These are phyloP conservation scores for Starmera amethionina DNA, from an alignment of 805 yeast species.

Conservation along the genomic window DNA sequence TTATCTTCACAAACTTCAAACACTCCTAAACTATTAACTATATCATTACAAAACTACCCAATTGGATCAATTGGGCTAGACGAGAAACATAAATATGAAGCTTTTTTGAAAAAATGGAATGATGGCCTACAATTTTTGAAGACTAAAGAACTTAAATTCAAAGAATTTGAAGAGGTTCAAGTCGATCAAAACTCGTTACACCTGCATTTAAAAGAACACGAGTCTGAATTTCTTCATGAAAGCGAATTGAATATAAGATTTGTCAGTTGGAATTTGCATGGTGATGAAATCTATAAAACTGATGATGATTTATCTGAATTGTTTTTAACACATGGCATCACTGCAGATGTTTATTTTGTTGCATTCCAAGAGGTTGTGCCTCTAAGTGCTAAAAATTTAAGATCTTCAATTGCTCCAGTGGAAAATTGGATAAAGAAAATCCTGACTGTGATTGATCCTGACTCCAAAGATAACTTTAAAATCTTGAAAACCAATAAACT, in stretches of 20 bases:
- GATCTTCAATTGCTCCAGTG: slow-evolving; percentile 24
- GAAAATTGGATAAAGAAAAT: slow-evolving; percentile 24
- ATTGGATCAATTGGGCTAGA: neutral
- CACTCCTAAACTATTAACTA: neutral
- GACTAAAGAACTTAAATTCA: slow-evolving; percentile 1
- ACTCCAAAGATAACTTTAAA: slow-evolving; percentile 14
- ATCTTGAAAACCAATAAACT: slow-evolving; percentile 36
- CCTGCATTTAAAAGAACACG: slow-evolving; percentile 8
- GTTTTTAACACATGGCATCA: neutral
- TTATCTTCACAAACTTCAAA: neutral
- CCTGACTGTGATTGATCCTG: slow-evolving; percentile 8
- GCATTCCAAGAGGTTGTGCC: slow-evolving; percentile 44
- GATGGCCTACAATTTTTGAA: neutral
- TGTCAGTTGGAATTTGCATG: slow-evolving; percentile 31
- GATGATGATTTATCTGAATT: slow-evolving; percentile 11
- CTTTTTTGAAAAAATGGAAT: neutral
- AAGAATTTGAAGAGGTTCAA: neutral
- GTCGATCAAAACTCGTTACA: slow-evolving; percentile 2
- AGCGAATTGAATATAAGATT: slow-evolving; percentile 16
- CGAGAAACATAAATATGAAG: neutral
- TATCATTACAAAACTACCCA: neutral
- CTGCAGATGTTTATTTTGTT: slow-evolving; percentile 28
- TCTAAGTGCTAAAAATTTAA: slow-evolving; percentile 27
- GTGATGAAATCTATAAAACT: slow-evolving; percentile 14
- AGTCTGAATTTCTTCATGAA: slow-evolving; percentile 10